Conservation (phyloP, 2,329 filamentous ascomycete species). For the Ophiostoma perfectum region DNA sequence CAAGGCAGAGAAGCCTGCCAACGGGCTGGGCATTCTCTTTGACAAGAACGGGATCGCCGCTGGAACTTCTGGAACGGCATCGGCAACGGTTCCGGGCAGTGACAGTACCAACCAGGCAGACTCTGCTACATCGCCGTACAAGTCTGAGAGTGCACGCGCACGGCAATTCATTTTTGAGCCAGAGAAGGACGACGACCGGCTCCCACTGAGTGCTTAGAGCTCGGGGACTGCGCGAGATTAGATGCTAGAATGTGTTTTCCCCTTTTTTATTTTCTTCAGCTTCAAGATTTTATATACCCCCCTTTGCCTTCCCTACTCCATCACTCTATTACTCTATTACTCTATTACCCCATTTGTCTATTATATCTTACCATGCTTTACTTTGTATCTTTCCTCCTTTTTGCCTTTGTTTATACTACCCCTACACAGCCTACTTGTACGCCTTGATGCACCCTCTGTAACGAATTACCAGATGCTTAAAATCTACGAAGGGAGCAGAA, state of each 20-base stretch:
- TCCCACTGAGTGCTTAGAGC: slow-evolving; percentile 30
- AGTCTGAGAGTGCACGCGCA: slow-evolving; percentile 33
- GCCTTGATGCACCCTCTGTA: not conserved
- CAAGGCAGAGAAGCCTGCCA: slow-evolving; percentile 22
- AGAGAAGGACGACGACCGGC: slow-evolving; percentile 31
- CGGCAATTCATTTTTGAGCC: slow-evolving; percentile 33
- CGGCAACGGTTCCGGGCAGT: not conserved
- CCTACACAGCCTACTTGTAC: not conserved
- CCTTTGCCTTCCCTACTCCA: slow-evolving; percentile 7
- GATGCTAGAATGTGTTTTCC: not conserved
- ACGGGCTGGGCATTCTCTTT: slow-evolving; percentile 37
- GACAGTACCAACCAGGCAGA: slow-evolving; percentile 3
- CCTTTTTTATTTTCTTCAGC: slow-evolving; percentile 10
- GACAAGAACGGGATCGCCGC: slow-evolving; percentile 34
- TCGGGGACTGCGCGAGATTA: not conserved
- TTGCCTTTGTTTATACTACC: slow-evolving; percentile 8
- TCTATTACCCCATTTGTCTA: not conserved
- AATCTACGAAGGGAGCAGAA: not conserved
- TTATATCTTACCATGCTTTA: not conserved
- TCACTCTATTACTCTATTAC: not conserved
- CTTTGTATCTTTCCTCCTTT: not conserved
- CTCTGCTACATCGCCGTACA: slow-evolving; percentile 24
- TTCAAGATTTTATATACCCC: slow-evolving; percentile 22
- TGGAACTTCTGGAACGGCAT: not conserved
- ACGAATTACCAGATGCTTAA: not conserved